Percentiles rank a stretch among this genome's conserved stretches.
phyloP scores from a whole-genome alignment of 2,329 filamentous ascomycete genomes.

The Metarhizium brunneum region DNA sequence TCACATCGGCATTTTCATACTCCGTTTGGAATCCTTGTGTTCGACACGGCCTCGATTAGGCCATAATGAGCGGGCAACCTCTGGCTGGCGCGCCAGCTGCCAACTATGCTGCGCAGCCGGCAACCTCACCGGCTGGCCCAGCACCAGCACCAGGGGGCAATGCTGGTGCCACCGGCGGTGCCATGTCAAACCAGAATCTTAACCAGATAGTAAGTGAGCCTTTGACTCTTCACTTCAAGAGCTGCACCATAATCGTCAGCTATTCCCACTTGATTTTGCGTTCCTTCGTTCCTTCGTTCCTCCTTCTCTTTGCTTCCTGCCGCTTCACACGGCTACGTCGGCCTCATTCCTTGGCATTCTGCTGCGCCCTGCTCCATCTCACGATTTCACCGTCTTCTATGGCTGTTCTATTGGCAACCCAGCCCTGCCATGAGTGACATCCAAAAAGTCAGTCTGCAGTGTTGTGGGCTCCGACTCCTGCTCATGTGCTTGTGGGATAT shows the following conservation, averaged over 20 bases:
- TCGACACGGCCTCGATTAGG: background rate
- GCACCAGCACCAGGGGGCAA: conserved; percentile 22
- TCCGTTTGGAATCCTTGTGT: background rate
- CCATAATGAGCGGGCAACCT: conserved; percentile 24
- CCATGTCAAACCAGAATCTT: conserved; percentile 76
- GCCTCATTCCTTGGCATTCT: background rate
- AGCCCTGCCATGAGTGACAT: background rate
- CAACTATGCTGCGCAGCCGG: conserved; percentile 22
- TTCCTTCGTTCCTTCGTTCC: background rate
- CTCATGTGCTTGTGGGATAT: background rate
- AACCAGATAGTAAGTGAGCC: conserved; percentile 78
- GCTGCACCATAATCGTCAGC: conserved; percentile 14
- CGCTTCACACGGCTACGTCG: background rate
- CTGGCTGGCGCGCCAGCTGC: conserved; percentile 20
- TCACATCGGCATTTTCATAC: background rate
- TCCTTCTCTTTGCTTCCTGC: background rate
- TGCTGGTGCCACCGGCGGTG: conserved; percentile 16
- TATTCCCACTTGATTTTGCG: background rate
- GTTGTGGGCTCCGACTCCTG: background rate
- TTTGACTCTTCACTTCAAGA: background rate
- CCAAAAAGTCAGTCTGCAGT: background rate
- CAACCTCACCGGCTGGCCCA: conserved; percentile 22
- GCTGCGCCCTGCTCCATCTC: background rate
- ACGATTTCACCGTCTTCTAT: background rate
- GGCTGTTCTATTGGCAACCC: background rate